These are phyloP conservation scores for Rhizopus arrhizus DNA, from an alignment of 371 early-diverging fungal genomes.

Conservation along the genomic window DNA sequence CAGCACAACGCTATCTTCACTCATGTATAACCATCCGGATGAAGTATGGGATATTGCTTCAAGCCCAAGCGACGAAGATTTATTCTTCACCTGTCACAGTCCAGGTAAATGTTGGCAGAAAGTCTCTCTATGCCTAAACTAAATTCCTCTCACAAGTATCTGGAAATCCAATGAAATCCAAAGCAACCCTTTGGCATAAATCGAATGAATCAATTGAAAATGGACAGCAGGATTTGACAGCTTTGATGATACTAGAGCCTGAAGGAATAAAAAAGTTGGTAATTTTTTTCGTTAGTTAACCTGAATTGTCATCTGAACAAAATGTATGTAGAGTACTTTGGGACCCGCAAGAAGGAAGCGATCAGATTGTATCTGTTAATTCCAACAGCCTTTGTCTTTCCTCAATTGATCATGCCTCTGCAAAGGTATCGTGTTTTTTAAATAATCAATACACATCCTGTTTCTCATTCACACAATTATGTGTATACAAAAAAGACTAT, in stretches of 20 bases:
- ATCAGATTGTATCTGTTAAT: constrained; percentile 29
- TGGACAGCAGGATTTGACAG: constrained; percentile 1
- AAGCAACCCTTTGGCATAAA: constrained; percentile 42
- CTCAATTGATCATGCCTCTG: constrained; percentile 16
- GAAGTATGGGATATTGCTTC: constrained; percentile 76
- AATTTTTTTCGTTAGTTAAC: too few species aligned
- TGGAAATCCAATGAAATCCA: constrained; percentile 31
- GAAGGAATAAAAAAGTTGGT: constrained; percentile 24
- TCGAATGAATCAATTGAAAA: constrained; percentile 1
- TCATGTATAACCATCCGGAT: constrained; percentile 67
- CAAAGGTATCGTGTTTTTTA: background rate
- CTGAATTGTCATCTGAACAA: too few species aligned
- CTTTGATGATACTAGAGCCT: constrained; percentile 16
- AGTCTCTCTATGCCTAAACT: background rate
- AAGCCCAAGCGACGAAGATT: constrained; percentile 59
- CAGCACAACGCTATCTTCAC: constrained; percentile 59
- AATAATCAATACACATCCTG: background rate
- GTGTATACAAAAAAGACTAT: background rate
- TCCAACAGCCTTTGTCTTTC: constrained; percentile 20
- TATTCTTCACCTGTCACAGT: constrained; percentile 69
- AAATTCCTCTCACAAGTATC: constrained; percentile 18
- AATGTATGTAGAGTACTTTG: constrained; percentile 35
- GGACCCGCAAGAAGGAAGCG: constrained; percentile 34
- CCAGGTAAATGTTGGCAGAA: constrained; percentile 35
- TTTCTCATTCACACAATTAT: background rate